phyloP scores from a whole-genome alignment of 2,329 filamentous ascomycete species.

The Meredithiella fracta region DNA sequence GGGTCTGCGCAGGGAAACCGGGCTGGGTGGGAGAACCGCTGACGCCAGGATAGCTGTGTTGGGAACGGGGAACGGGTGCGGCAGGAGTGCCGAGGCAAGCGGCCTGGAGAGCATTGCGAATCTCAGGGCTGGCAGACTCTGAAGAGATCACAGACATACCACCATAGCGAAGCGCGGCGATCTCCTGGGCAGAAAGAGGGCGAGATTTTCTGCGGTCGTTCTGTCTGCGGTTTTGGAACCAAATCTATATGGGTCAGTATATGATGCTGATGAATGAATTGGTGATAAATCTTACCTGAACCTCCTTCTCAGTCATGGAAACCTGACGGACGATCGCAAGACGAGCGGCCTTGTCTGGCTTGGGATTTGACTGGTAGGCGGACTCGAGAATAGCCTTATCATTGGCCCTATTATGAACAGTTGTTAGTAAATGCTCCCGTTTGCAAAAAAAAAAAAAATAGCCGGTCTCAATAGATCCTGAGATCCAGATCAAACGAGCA shows the following conservation, averaged over 20 bases:
- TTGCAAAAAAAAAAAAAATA: neutral
- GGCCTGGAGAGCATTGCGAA: conserved; percentile 18
- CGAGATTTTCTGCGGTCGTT: conserved; percentile 82
- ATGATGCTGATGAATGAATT: neutral
- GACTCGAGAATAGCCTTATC: conserved; percentile 80
- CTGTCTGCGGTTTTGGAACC: conserved; percentile 92
- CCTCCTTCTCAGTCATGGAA: conserved; percentile 83
- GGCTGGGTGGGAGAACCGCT: conserved; percentile 4
- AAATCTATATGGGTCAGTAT: conserved; percentile 47
- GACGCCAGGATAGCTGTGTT: conserved; percentile 12
- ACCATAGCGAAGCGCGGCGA: conserved; percentile 43
- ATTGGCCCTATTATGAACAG: conserved; percentile 44
- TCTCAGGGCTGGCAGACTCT: conserved; percentile 19
- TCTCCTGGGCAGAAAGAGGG: conserved; percentile 62
- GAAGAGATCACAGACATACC: conserved; percentile 36
- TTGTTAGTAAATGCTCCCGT: conserved; percentile 14
- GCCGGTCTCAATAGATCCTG: neutral
- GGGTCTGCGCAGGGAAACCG: conserved; percentile 17
- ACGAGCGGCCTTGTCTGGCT: conserved; percentile 80
- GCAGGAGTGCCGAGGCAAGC: conserved; percentile 14
- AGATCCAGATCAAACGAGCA: neutral
- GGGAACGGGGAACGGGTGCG: conserved; percentile 20
- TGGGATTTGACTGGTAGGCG: conserved; percentile 69
- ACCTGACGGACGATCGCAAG: conserved; percentile 71
- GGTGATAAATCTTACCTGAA: conserved; percentile 51